phyloP scores from a whole-genome alignment of 345 rosid species.

The Brassica cretica region DNA sequence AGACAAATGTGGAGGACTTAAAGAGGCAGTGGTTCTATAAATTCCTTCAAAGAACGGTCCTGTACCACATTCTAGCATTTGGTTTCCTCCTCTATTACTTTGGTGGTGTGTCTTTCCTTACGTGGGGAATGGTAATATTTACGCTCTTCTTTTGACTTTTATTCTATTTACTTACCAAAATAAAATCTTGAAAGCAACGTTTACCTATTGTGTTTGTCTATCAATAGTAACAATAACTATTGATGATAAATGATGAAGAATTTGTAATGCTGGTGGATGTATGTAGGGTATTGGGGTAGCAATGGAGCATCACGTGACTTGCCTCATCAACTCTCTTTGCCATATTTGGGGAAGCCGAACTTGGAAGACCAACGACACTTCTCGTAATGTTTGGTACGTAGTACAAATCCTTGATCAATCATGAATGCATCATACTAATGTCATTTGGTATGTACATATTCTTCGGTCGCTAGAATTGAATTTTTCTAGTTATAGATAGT shows the following conservation, averaged over 20 bases:
- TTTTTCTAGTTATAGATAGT: background rate
- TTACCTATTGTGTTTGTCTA: background rate
- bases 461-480: background rate
- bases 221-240: background rate
- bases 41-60: slow-evolving; percentile 40
- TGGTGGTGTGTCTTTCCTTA: slow-evolving; percentile 40
- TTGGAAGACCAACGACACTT: slow-evolving; percentile 42
- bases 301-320: slow-evolving; percentile 41
- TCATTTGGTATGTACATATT: background rate
- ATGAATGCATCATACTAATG: slow-evolving; percentile 2
- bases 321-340: slow-evolving; percentile 39
- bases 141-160: background rate
- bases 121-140: slow-evolving; percentile 43
- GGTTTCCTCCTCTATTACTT: slow-evolving; percentile 36
- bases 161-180: background rate
- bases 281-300: slow-evolving; percentile 39
- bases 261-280: background rate
- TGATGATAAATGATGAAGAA: background rate
- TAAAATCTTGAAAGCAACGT: background rate
- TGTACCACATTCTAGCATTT: slow-evolving; percentile 34
- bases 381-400: slow-evolving; percentile 43
- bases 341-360: slow-evolving; percentile 42
- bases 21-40: slow-evolving; percentile 42
- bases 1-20: slow-evolving; percentile 40
- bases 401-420: background rate